Percentiles rank a stretch among this genome's conserved stretches.
These are phyloP conservation scores for Phylloporus rhodoxanthus DNA, from an alignment of 768 basidiomycete genomes.

Conservation along the genomic window DNA sequence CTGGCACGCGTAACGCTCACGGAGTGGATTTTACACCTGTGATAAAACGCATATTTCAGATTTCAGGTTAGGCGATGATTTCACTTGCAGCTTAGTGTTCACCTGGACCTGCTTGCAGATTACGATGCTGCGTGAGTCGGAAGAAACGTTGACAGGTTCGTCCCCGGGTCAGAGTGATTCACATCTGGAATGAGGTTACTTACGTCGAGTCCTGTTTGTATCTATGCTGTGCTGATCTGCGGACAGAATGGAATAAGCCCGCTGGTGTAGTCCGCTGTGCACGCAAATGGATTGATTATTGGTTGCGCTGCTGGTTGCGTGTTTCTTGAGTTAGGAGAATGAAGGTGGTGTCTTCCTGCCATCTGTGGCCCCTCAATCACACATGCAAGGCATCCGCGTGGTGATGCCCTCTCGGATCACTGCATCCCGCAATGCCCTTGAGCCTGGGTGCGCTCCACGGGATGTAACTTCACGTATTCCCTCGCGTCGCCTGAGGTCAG, in stretches of 20 bases:
- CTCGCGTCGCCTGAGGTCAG: conserved; percentile 7
- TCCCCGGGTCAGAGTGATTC: not conserved
- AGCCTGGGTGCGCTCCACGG: conserved; percentile 10
- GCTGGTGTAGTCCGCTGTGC: not conserved
- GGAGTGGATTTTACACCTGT: conserved; percentile 12
- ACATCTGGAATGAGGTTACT: not conserved
- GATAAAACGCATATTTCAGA: conserved; percentile 8
- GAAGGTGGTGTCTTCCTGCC: not conserved
- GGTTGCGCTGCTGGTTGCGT: conserved; percentile 5
- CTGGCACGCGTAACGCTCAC: conserved; percentile 1
- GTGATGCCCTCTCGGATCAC: conserved; percentile 12
- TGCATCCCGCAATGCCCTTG: conserved; percentile 13
- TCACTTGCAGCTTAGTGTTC: not conserved
- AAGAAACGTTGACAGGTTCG: not conserved
- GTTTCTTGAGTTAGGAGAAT: conserved; percentile 11
- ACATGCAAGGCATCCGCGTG: conserved; percentile 19
- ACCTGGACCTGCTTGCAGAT: not conserved
- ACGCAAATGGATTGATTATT: conserved; percentile 12
- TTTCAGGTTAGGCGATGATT: conserved; percentile 3
- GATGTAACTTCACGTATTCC: not conserved
- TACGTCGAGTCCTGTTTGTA: conserved; percentile 3
- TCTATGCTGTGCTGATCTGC: not conserved
- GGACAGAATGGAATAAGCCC: not conserved
- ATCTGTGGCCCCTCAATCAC: not conserved
- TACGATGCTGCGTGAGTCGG: not conserved